Percentiles rank a stretch among this genome's conserved stretches.
phyloP scores from a whole-genome alignment of 1,139 yeast species.

The Pichia sp. region DNA sequence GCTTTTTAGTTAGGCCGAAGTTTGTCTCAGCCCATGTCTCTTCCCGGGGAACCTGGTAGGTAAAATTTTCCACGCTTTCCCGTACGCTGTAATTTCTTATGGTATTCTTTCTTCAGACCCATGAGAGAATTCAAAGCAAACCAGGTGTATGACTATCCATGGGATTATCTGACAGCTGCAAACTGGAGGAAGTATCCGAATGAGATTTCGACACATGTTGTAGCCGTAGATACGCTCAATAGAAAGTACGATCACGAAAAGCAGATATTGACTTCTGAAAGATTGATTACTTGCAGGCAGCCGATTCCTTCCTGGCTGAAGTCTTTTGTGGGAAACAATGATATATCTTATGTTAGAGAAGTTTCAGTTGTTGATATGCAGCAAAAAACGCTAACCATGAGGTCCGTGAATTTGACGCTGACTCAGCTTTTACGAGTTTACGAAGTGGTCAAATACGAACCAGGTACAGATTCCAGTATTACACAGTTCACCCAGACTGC shows the following conservation, averaged over 20 bases:
- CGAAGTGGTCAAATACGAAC: slow-evolving; percentile 75
- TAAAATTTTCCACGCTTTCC: too few relatives aligned
- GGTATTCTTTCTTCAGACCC: too few relatives aligned
- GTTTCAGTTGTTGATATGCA: slow-evolving; percentile 75
- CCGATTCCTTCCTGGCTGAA: slow-evolving; percentile 79
- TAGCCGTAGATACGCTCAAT: slow-evolving; percentile 81
- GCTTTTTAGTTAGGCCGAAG: too few relatives aligned
- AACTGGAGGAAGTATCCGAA: slow-evolving; percentile 97
- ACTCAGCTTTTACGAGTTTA: slow-evolving; percentile 67
- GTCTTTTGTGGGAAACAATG: slow-evolving; percentile 64
- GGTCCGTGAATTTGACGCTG: slow-evolving; percentile 85
- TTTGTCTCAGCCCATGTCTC: too few relatives aligned
- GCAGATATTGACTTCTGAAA: slow-evolving; percentile 64
- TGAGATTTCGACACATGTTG: slow-evolving; percentile 87
- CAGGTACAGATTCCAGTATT: slow-evolving; percentile 34
- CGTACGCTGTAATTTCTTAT: too few relatives aligned
- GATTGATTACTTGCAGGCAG: slow-evolving; percentile 86
- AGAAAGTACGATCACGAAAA: slow-evolving; percentile 55
- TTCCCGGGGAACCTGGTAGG: too few relatives aligned
- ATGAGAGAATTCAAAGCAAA: slow-evolving; percentile 75
- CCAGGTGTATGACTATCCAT: slow-evolving; percentile 69
- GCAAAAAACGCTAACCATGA: slow-evolving; percentile 58
- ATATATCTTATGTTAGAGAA: slow-evolving; percentile 78
- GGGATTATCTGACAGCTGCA: slow-evolving; percentile 95
- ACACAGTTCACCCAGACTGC: slow-evolving; percentile 65